Base-by-base conservation (phyloP, 2,329 filamentous ascomycete species). In the Fusarium sp. region DNA sequence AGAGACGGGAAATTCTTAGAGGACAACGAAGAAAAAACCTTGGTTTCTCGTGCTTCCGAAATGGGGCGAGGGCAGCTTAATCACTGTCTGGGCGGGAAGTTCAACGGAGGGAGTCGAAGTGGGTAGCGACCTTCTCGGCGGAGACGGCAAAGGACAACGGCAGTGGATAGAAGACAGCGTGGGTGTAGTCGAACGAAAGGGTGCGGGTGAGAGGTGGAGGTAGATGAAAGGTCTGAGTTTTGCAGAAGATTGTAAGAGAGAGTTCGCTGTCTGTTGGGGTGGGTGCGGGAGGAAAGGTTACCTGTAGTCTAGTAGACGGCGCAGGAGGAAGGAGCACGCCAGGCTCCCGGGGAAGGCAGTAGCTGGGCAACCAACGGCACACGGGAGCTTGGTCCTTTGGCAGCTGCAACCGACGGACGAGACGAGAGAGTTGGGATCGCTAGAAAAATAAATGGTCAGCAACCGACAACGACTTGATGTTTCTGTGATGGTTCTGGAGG, bases 1-100 rank as follows among this genome's bases (percentile, higher is more conserved):
- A 69, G 76, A 65, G 78, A 61, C 78, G 80, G 82, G 80, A 79
- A 79, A 81, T 66, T 67, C 75, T 77, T 85, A 85, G 79, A 50
- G 38, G 56, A 22, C 50, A 70, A 57, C 22, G 62, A 72, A 81
- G 84, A 85, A 85, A 84, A 80, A 77, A 66, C 69, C 76, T 70
- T 66, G 63, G 62, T 40, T 34, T 62, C 31, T 54, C 38, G 71
- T 75, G 65, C 72, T 74, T 73, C 73, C 73, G 80, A 78, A 56
- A 71, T 54, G 57, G 24, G 58, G 64, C 57, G 57, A 34, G 31
- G 52, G 67, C 58, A 47, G 24, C 54, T 71, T 22, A 52, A 70
- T 60, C 54, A 62, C 64, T 65, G 68, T 64, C 69, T 66, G 67
- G 47, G 61, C 62, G 69, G 22, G 62, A 67, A 56, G 42, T 64